Base-by-base conservation (phyloP, 352 stramenopile genomes). In the Phytophthora pinifolia region DNA sequence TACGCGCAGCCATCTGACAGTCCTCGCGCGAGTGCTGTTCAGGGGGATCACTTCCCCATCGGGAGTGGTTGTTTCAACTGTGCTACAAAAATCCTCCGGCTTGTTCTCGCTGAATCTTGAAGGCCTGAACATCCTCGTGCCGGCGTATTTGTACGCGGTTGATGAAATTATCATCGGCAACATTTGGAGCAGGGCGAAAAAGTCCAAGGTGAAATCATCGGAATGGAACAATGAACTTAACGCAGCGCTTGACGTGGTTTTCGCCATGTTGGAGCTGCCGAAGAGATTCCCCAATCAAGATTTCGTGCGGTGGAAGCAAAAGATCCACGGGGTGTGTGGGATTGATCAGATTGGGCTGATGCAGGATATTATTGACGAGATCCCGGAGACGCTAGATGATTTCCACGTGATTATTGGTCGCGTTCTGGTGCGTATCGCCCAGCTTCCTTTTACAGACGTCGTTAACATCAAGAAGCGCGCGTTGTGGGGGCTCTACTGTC, bases 191-290 rank as follows among this genome's bases (percentile, higher is more conserved):
- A 68, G 75, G 8, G 83, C 83, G 7, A 63, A 85, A 51, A 79
- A 81, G 25, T 83, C 75, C 0, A 89, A 86, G 41, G 76, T 76
- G 10, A 89, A 85, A 39, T 74, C 70, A 1, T 91, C 80, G 6
- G 77, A 91, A 27, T 93, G 83, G 83, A 89, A 89, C 45, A 87
- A 86, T 44, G 80, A 93, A 47, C 67, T 93, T 1, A 89, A 76
- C 37, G 83, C 85, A 0, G 76, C 81, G 12, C 58, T 95, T 8
- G 76, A 93, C 33, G 70, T 95, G 13, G 70, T 90, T 2, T 88
- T 93, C 42, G 86, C 81, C 2, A 79, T 95, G 15, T 22, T 92
- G 12, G 54, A 78, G 39, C 53, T 93, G 27, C 83, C 85, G 0
- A 91, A 88, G 46, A 65, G 83, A 13, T 93, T 90, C 47, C 81